Evolutionary conservation across 352 stramenopile genomes (phyloP), one percentile per base, ranked within the genome.

Genomic region (Globisporangium spinosum): DNA sequence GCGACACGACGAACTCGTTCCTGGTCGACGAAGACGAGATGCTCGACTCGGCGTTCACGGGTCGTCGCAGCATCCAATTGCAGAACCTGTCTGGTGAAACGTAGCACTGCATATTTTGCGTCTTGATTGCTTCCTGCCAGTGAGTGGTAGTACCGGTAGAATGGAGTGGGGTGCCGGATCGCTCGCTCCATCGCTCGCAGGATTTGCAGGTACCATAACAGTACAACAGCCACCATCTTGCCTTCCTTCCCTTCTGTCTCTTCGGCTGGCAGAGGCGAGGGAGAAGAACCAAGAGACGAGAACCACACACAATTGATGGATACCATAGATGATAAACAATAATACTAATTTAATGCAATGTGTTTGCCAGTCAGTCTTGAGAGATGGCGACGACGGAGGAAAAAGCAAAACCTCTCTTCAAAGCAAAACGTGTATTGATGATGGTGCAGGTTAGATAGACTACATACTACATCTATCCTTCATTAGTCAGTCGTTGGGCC

Each of bases 11-110:
- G 32, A 93, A 92, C 68, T 95, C 87, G 67, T 95, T 95, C 74
- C 74, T 95, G 12, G 87, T 95, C 68, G 87, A 95, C 71, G 87
- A 95, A 80, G 87, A 95, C 69, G 87, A 95, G 67, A 95, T 95
- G 84, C 81, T 95, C 34, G 87, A 95, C 56, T 79, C 87, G 20
- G 87, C 87, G 23, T 95, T 95, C 69, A 91, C 85, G 13, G 87
- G 87, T 8, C 79, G 87, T 10, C 84, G 85, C 64, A 94, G 85
- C 69, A 78, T 95, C 56, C 87, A 95, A 74, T 59, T 95, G 68
- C 85, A 95, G 71, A 86, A 80, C n/a, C 74, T 95, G 57, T 80
- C 85, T 58, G 82, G 79, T 35, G 87, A 95, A 77, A 80, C 82
- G 51, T 93, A 64, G 80, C 55, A 13, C 47, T 45, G 32, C 32